Evolutionary conservation across 495 filamentous ascomycete genomes (phyloP), one percentile per base, ranked within the genome.

Genomic region (Penicillium macrosclerotiorum): DNA sequence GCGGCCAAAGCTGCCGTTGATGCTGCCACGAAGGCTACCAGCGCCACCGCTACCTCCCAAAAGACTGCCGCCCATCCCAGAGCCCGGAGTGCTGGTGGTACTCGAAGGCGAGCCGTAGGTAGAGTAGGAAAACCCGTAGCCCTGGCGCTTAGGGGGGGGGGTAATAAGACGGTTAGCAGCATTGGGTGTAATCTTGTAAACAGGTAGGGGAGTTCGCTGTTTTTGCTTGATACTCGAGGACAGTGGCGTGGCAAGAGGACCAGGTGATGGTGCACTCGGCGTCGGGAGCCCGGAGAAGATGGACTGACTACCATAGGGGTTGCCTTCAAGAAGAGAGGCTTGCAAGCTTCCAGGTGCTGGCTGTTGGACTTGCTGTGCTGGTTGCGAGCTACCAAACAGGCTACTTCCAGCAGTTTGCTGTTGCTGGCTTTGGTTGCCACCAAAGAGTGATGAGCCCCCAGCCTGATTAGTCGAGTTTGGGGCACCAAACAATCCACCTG

Each of bases 71-170:
- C 80, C 77, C 24, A 85, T 69, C 3, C 78, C 77, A 23, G 79
- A 80, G 14, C 38, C 26, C 14, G 86, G 82, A 25, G 89, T 88
- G 65, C 84, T 86, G 13, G 75, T 78, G 11, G 78, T 77, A 63
- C 84, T 91, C 26, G 78, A 78, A 3, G 90, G 90, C 7, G 86
- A 90, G 19, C 86, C 88, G 55, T 93, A 95, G 19, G 82, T 88
- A 43, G 89, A 94, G 64, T 94, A 95, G 5, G 84, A 86, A 65
- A 95, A 94, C 6, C 90, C 90, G 62, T 84, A 96, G 3, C 86
- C 87, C 36, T 78, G 76, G 39, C 77, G 74, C 59, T 85, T 89
- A 43, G 88, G 85, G 3, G 88, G 85, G 3, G 93, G 93, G 3
- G 91, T 96, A 19, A 84, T 73, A 17, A 90, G 78, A 19, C 88